Percentiles rank a stretch among this genome's conserved stretches.
Evolutionary conservation across 768 basidiomycete genomes (phyloP).

Genomic region (Guyanaporus albipodus): DNA sequence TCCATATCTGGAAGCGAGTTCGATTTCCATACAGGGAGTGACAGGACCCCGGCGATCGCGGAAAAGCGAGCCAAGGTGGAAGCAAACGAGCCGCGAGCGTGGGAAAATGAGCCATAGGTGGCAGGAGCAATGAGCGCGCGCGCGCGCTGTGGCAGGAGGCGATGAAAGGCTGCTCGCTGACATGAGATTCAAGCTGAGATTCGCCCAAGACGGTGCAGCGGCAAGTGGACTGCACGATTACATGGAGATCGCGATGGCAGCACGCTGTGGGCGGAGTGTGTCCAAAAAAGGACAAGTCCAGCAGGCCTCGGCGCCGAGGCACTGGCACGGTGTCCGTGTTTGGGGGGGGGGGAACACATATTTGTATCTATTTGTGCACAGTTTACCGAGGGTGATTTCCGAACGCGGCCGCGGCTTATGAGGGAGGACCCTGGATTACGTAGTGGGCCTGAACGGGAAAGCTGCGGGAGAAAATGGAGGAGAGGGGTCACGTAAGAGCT

Average conservation of each 20-base stretch:
- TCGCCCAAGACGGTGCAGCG: constrained; percentile 33
- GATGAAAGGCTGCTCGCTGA: constrained; percentile 22
- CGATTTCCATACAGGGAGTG: constrained; percentile 19
- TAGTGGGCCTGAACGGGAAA: constrained; percentile 25
- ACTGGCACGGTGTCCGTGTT: constrained; percentile 25
- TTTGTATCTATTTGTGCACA: constrained; percentile 22
- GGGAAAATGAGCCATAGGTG: constrained; percentile 4
- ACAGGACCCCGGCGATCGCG: constrained; percentile 28
- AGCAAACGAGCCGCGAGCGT: constrained; percentile 23
- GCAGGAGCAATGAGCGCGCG: constrained; percentile 25
- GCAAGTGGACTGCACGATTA: constrained; percentile 32
- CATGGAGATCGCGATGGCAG: constrained; percentile 33
- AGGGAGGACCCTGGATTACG: constrained; percentile 34
- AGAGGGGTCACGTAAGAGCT: constrained; percentile 32
- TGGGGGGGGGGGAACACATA: constrained; percentile 13
- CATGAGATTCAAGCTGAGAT: constrained; percentile 31
- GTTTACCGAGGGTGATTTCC: constrained; percentile 38
- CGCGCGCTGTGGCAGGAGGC: constrained; percentile 15
- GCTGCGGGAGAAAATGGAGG: constrained; percentile 32
- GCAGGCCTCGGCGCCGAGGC: constrained; percentile 42
- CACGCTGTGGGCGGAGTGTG: constrained; percentile 31
- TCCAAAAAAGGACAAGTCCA: constrained; percentile 27
- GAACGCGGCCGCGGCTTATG: constrained; percentile 37
- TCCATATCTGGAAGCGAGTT: constrained; percentile 17
- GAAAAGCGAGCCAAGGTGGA: constrained; percentile 29